Base-by-base conservation (phyloP, 1,139 yeast genomes). In the Blastobotrys malaysiensis region DNA sequence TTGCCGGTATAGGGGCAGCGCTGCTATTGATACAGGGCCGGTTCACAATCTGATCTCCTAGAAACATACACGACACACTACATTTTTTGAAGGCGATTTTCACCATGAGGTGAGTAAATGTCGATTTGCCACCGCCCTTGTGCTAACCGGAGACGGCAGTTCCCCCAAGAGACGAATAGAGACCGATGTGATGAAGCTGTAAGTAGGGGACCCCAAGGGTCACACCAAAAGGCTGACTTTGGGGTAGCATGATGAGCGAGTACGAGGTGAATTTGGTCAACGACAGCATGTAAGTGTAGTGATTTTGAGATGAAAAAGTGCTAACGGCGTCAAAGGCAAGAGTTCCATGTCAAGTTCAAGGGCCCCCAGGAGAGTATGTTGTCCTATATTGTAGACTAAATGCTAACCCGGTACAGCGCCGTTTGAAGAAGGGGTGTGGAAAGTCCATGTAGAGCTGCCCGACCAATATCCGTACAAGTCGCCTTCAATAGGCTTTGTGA, bases 381-480 rank as follows among this genome's bases (percentile, higher is more conserved):
- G 31, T 2, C 31, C 31, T 13, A 9, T 26, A 5, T 26, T 26
- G 7, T 26, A 9, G 6, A 26, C 11, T 3, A 9, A 2, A 9
- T 26, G 31, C 31, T 26, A 26, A 26, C 31, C n/a, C 31, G 31
- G 31, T 9, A 26, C 11, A 26, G 31, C 90, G 0, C 96, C 97
- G 1, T 93, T 90, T 69, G 88, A 86, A 61, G 90, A 88, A 1
- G 99, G 99, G 0, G 76, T 79, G 2, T 93, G 98, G 98, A 85
- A 86, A 67, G 77, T 93, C 44, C 88, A 91, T 64, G 98, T 93
- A 18, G 98, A 93, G 68, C 75, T 93, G 57, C 99, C 99, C 1
- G 96, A 89, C 66, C 95, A 88, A 68, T 93, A 93, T 65, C 99
- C 99, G 0, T 88, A 88, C 70, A 91, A 89, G 68, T 88, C 96